Evolutionary conservation across 2,329 filamentous ascomycete species (phyloP).

Genomic region (Aureobasidium sp.): DNA sequence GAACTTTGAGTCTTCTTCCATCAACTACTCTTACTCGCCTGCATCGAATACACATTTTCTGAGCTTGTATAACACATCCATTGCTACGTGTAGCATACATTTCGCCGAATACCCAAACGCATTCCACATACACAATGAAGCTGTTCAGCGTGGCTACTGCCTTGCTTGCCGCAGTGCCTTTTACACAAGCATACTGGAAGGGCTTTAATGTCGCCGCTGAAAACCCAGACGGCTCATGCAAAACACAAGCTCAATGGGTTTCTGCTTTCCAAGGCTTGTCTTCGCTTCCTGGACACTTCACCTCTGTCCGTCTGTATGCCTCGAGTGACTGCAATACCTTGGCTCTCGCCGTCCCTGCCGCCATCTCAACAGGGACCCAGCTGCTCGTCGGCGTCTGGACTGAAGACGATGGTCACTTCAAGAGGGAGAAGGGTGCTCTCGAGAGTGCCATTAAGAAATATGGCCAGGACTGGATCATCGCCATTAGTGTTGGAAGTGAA

Average conservation of each 20-base stretch:
- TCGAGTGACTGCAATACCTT: conserved; percentile 49
- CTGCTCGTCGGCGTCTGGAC: conserved; percentile 61
- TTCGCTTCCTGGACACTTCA: conserved; percentile 47
- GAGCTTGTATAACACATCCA: background rate
- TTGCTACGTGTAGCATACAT: conserved; percentile 1
- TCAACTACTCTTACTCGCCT: background rate
- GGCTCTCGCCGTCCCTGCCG: conserved; percentile 48
- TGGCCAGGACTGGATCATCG: conserved; percentile 54
- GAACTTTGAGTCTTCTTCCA: background rate
- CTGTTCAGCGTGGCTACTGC: conserved; percentile 26
- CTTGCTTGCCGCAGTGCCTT: conserved; percentile 28
- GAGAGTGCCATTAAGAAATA: conserved; percentile 49
- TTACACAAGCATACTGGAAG: conserved; percentile 33
- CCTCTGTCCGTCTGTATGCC: conserved; percentile 59
- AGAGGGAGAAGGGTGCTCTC: conserved; percentile 55
- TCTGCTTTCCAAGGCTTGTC: conserved; percentile 33
- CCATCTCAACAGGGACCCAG: conserved; percentile 52
- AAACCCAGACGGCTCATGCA: conserved; percentile 35
- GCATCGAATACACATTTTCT: background rate
- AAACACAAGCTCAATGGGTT: conserved; percentile 32
- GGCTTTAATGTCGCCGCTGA: conserved; percentile 39
- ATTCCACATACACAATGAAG: conserved; percentile 1
- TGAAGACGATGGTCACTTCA: conserved; percentile 43
- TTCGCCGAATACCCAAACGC: background rate
- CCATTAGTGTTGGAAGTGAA: conserved; percentile 60